A percentile compares a stretch with the other conserved stretches of the same genome.
Conservation (phyloP, 2,329 filamentous ascomycete species). For the Penicillium capsulatum region DNA sequence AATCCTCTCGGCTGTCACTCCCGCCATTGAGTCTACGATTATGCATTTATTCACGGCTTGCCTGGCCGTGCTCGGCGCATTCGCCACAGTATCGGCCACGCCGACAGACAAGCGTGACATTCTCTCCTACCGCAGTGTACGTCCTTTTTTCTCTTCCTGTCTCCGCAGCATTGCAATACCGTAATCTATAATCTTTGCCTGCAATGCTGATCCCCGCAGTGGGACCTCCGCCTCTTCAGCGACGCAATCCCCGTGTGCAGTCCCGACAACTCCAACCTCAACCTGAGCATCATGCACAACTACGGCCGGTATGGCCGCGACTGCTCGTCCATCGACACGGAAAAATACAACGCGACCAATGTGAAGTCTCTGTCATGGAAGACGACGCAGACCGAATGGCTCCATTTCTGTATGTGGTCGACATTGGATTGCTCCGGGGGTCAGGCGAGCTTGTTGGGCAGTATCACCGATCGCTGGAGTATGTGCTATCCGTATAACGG, state of each 20-base stretch:
- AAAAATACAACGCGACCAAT: conserved; percentile 8
- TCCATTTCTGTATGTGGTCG: conserved; percentile 25
- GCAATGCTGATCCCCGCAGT: conserved; percentile 12
- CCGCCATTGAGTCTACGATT: not conserved
- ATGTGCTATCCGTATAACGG: conserved; percentile 23
- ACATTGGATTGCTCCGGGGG: conserved; percentile 13
- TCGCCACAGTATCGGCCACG: conserved; percentile 3
- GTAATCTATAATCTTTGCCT: no score
- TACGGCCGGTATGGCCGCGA: conserved; percentile 8
- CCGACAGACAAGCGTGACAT: conserved; percentile 1
- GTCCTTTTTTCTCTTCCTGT: not conserved
- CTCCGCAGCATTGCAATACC: no score
- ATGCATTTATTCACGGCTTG: not conserved
- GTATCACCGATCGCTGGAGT: conserved; percentile 23
- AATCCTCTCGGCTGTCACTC: no score
- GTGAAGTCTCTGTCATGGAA: conserved; percentile 28
- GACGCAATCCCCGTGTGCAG: conserved; percentile 30
- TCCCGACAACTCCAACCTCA: conserved; percentile 15
- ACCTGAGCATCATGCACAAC: conserved; percentile 19
- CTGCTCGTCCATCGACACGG: conserved; percentile 11
- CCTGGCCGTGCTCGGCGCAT: not conserved
- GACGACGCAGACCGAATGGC: conserved; percentile 8
- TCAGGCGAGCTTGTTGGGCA: conserved; percentile 1
- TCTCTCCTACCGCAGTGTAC: conserved; percentile 21
- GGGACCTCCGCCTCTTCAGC: conserved; percentile 30